Evolutionary conservation across 257 asterid genomes (phyloP), one percentile per base, ranked within the genome.

Genomic region (Sherardia arvensis): DNA sequence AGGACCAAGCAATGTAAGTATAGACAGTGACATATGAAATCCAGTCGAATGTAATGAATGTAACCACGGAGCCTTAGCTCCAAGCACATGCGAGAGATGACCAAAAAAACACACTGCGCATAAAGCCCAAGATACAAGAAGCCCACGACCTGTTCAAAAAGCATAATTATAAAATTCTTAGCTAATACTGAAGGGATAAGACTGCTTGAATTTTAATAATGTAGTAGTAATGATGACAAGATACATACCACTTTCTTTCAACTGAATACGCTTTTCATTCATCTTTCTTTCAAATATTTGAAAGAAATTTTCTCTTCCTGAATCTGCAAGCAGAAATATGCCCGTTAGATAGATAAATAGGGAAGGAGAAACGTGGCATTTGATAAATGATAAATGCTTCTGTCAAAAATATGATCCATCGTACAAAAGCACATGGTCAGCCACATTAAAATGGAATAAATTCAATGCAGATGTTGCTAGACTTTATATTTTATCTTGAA

Each of bases 1-100:
- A 34, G 97, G 99, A 64, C 85, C 94, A 69, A 93, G 87, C 80
- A 93, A 77, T 64, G 99, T 90, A 73, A 93, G 84, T 34, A 90
- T 78, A 70, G 92, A 93, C 72, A 93, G 57, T 28, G 95, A 83
- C 90, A 90, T 71, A 29, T 93, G 99, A 76, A 93, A 90, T 67
- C 94, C 92, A 59, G 97, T 87, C 22, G 99, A 93, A 77, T 93
- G 99, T 67, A 87, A 69, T 48, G 97, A 85, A 79, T 93, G 97
- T 71, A 93, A 72, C 96, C 96, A 93, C 63, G 96, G 83, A 76
- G 94, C 94, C 77, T 84, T 87, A 59, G 88, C 87, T 81, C 99
- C 97, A 77, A 90, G 62, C 68, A 87, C 81, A 78, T 93, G 97
- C 59, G 99, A 85, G 78, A 93, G 77, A 74, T 93, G 97, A 62